Evolutionary conservation across 176 grass and related monocot genomes (phyloP), one percentile per base, ranked within the genome.

Genomic region (Olyra latifolia): DNA sequence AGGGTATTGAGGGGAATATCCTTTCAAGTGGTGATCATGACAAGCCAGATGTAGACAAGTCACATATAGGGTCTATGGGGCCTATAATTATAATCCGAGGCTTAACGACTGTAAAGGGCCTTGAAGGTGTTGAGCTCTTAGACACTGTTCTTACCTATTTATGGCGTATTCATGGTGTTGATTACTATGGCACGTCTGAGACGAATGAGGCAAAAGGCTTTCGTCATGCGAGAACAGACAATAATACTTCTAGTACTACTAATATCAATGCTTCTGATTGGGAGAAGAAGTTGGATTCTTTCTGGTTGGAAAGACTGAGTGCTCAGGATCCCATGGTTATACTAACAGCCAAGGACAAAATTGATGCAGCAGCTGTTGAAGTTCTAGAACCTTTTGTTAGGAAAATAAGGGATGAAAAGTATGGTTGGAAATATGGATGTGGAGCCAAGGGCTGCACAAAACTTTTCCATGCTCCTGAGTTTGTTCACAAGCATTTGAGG

Each of bases 401-500:
- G 75, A 99, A 99, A 87, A 99, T 99, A 75, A 89, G 97, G 59
- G 97, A 99, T 88, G 97, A 99, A 76, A 99, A 96, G 73, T 99
- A 99, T 74, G 97, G 93, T 27, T 99, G 97, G 97, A 99, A 99
- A 84, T 99, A 99, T 66, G 97, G 97, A 22, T 99, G 97, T 79
- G 97, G 97, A 24, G 97, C 97, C 40, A 99, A 99, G 72, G 93
- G 88, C 13, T 99, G 97, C 56, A 99, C 97, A 7, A 99, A 99
- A 79, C 91, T 99, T 80, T 99, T 99, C 81, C 97, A 99, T 88
- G 97, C 97, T 82, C 87, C 97, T 25, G 97, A 99, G 61, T 99
- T 99, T 72, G 97, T 99, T 60, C 85, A 99, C 77, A 99, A 99
- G 69, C 97, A 99, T 96, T 86, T 99, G 68, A 93, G 87, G 80